Conservation (phyloP, 257 asterid species). For the Gentiana straminea region DNA sequence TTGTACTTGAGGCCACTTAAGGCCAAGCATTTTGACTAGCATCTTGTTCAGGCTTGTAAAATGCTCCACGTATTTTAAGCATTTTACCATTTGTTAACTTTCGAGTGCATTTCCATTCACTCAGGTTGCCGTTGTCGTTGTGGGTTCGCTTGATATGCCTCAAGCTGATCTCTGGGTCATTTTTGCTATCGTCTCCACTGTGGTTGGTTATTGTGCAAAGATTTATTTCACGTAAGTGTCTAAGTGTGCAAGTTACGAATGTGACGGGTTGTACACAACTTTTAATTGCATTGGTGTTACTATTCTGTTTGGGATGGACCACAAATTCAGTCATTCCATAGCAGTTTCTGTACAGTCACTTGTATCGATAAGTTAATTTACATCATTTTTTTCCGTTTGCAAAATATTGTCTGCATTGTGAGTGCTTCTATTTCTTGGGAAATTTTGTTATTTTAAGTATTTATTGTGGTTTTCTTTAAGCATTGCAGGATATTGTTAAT, state of each 20-base stretch:
- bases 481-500: slow-evolving; percentile 72
- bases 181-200: slow-evolving; percentile 84
- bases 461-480: not conserved
- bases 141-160: slow-evolving; percentile 92
- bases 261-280: too few relatives aligned
- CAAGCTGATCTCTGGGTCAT: slow-evolving; percentile 97
- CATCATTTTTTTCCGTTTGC: too few relatives aligned
- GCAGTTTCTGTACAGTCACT: too few relatives aligned
- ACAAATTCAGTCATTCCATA: too few relatives aligned
- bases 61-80: slow-evolving; percentile 5
- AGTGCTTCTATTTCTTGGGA: not conserved
- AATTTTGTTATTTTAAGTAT: not conserved
- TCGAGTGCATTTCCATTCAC: slow-evolving; percentile 16
- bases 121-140: slow-evolving; percentile 98
- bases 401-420: too few relatives aligned
- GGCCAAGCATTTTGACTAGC: too few relatives aligned
- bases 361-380: too few relatives aligned
- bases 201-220: slow-evolving; percentile 93
- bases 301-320: too few relatives aligned
- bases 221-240: slow-evolving; percentile 94
- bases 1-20: too few relatives aligned
- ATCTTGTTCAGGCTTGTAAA: slow-evolving; percentile 3
- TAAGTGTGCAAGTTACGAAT: too few relatives aligned
- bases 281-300: too few relatives aligned
- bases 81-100: slow-evolving; percentile 3